These are phyloP conservation scores for Stephania yunnanensis DNA, from an alignment of 164 flowering plant species.

Conservation along the genomic window DNA sequence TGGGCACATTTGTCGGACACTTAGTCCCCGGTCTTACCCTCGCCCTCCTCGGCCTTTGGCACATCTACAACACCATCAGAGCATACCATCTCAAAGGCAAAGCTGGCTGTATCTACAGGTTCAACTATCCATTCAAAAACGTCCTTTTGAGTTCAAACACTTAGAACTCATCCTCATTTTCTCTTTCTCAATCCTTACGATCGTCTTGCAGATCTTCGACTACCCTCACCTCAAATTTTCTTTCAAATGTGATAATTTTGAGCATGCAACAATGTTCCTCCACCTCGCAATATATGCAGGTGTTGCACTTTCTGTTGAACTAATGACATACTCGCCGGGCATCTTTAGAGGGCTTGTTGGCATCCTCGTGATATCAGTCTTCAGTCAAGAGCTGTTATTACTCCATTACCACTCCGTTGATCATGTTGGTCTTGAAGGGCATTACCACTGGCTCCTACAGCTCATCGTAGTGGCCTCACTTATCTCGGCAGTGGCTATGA, in stretches of 20 bases:
- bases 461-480: constrained; percentile 56
- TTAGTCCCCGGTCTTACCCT: constrained; percentile 58
- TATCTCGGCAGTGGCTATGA: constrained; percentile 31
- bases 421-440: constrained; percentile 78
- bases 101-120: constrained; percentile 32
- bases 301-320: constrained; percentile 44
- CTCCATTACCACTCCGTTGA: constrained; percentile 76
- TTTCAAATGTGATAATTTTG: constrained; percentile 43
- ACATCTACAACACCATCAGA: constrained; percentile 42
- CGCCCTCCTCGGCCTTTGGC: constrained; percentile 68
- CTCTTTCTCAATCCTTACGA: constrained; percentile 45
- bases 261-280: constrained; percentile 74
- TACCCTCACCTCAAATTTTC: constrained; percentile 38
- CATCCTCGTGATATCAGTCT: constrained; percentile 56
- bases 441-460: constrained; percentile 78
- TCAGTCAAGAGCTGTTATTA: constrained; percentile 63
- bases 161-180: constrained; percentile 52
- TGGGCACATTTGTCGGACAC: constrained; percentile 71
- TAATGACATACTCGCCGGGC: constrained; percentile 26
- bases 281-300: constrained; percentile 66
- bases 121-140: constrained; percentile 49
- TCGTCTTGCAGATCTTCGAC: constrained; percentile 45
- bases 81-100: constrained; percentile 38
- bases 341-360: constrained; percentile 38
- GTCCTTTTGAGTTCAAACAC: constrained; percentile 31